These are phyloP conservation scores for Alternaria consortialis DNA, from an alignment of 2,329 filamentous ascomycete species.

Conservation along the genomic window DNA sequence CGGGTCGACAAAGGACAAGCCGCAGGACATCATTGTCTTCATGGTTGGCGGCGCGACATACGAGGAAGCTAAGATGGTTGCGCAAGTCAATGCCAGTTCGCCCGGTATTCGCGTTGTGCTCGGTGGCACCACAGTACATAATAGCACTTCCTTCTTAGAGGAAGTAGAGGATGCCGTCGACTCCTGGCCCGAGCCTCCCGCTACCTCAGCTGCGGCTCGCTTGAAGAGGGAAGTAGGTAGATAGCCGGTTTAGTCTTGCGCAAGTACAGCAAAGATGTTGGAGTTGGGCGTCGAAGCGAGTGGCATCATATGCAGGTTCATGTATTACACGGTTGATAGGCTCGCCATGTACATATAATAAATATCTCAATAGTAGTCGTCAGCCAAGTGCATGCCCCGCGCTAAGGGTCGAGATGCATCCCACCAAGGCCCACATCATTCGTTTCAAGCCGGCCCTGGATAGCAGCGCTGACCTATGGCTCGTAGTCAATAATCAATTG, in stretches of 20 bases:
- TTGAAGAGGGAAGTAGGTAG: constrained; percentile 69
- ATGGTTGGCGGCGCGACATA: constrained; percentile 94
- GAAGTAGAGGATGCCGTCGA: constrained; percentile 90
- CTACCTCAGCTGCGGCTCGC: constrained; percentile 65
- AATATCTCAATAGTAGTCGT: not conserved
- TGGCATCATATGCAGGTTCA: not conserved
- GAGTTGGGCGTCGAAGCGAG: constrained; percentile 8
- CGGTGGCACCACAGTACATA: constrained; percentile 87
- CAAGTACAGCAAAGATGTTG: not conserved
- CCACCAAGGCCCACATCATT: constrained; percentile 11
- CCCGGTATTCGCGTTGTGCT: constrained; percentile 90
- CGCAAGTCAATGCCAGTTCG: constrained; percentile 90
- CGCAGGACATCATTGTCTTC: constrained; percentile 95
- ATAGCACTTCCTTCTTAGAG: constrained; percentile 85
- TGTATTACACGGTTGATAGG: constrained; percentile 5
- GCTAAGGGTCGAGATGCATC: constrained; percentile 7
- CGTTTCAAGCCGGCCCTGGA: constrained; percentile 10
- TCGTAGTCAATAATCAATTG: constrained; percentile 11
- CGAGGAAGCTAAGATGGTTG: constrained; percentile 95
- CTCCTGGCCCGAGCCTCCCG: constrained; percentile 76
- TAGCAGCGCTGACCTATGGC: constrained; percentile 3
- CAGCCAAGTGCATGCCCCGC: constrained; percentile 5
- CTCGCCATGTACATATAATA: constrained; percentile 1
- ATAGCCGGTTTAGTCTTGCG: constrained; percentile 26
- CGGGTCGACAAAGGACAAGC: constrained; percentile 88